Base-by-base conservation (phyloP, 2,329 filamentous ascomycete genomes). In the Fusarium tanahbumbuense region DNA sequence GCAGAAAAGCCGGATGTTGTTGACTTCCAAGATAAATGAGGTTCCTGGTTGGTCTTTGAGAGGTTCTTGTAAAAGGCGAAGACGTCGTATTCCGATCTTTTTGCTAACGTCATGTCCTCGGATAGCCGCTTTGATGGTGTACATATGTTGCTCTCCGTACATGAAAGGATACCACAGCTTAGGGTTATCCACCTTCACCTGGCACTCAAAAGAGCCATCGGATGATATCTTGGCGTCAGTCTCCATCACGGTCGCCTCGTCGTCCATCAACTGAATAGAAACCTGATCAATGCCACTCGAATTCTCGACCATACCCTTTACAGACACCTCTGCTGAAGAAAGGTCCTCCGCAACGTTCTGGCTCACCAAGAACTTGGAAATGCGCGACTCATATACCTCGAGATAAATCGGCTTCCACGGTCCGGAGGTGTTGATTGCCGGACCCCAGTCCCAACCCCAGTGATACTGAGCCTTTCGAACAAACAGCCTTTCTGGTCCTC, bases 371-470 rank as follows among this genome's bases (percentile, higher is more conserved):
- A 64, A 11, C 6, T 25, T 16, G 9, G 5, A 2, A 0, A 64
- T 22, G 0, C 50, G 8, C 2, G 61, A 64, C 16, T 64, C 6
- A 0, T 23, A 64, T 0, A 25, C 20, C 10, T 64, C 50, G 1
- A 64, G 3, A n/a, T 58, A 41, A 0, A 64, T 49, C 0, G 61
- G 50, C 2, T 58, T 64, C 61, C 61, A 64, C 0, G 61, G 61
- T 2, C 61, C 61, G 2, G 59, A 41, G 1, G 61, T 64, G 15
- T 64, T 64, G 1, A 64, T 7, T 0, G 59, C 30, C 0, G 59
- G 61, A 8, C 61, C 61, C 61, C 59, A 64, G n/a, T 64, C 61
- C 61, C 61, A 64, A 1, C 61, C 61, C 61, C 61, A 64, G 8
- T 64, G 61, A 9, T 64, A 64, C 1, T 64, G 61, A 9, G 61